Conservation (phyloP, 1,139 yeast species). For the Maudiozyma humilis region DNA sequence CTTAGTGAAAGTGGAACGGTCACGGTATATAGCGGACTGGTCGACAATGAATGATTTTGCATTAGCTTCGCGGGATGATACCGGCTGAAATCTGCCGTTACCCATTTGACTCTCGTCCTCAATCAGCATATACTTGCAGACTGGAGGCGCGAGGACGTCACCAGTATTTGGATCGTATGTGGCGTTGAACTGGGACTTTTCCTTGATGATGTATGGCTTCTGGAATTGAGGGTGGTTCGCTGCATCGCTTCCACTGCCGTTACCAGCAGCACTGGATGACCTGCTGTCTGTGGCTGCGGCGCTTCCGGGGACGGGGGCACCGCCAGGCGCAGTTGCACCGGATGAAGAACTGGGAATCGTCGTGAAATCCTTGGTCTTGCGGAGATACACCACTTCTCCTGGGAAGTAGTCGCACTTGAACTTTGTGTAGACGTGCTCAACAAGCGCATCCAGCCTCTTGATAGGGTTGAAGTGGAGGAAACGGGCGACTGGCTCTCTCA, state of each 20-base stretch:
- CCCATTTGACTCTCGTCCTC: conserved; percentile 31
- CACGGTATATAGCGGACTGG: conserved; percentile 66
- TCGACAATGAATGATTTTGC: conserved; percentile 63
- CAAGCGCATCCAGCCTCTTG: conserved; percentile 78
- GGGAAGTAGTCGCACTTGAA: conserved; percentile 85
- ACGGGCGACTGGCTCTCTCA: conserved; percentile 83
- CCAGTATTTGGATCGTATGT: conserved; percentile 30
- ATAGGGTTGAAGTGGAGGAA: conserved; percentile 74
- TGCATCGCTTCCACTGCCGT: not conserved
- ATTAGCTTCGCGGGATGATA: conserved; percentile 16
- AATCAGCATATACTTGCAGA: conserved; percentile 59
- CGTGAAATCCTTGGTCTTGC: conserved; percentile 21
- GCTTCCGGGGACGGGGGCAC: no score
- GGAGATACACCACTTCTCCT: conserved; percentile 72
- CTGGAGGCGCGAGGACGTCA: conserved; percentile 49
- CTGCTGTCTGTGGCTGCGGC: conserved; percentile 15
- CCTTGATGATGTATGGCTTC: conserved; percentile 48
- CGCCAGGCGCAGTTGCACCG: conserved; percentile 11
- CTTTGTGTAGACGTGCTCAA: conserved; percentile 68
- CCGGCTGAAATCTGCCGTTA: not conserved
- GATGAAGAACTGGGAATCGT: conserved; percentile 7
- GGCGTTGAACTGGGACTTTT: conserved; percentile 48
- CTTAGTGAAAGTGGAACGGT: conserved; percentile 81
- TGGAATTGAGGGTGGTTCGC: conserved; percentile 25
- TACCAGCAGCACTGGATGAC: conserved; percentile 21